Conservation (phyloP, 192 early-diverging fungal genomes). For the Phlyctochytrium arcticum region DNA sequence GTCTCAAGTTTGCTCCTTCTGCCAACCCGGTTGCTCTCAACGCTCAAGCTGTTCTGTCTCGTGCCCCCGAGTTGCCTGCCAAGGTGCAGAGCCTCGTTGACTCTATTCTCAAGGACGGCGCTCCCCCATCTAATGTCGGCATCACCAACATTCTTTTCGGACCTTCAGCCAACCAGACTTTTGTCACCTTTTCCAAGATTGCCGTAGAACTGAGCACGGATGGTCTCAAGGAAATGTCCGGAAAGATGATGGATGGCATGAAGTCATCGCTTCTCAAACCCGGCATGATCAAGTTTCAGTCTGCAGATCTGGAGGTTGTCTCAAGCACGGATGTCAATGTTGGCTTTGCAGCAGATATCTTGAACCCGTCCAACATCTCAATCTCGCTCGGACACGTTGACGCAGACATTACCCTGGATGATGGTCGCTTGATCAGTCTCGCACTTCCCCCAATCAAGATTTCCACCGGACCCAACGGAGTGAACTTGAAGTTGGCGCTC, state of each 20-base stretch:
- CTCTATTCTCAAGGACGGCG: constrained; percentile 13
- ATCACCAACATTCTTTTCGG: constrained; percentile 39
- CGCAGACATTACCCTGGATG: constrained; percentile 11
- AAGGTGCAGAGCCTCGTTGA: constrained; percentile 28
- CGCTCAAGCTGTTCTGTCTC: constrained; percentile 22
- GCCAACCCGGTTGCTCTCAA: constrained; percentile 6
- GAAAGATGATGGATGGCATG: neutral
- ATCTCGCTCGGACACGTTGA: constrained; percentile 23
- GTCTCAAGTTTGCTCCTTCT: constrained; percentile 7
- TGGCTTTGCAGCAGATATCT: constrained; percentile 9
- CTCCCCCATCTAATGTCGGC: constrained; percentile 28
- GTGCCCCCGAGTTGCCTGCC: constrained; percentile 16
- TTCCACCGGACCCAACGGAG: constrained; percentile 8
- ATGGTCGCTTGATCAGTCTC: constrained; percentile 10
- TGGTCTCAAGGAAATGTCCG: constrained; percentile 13
- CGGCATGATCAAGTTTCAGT: constrained; percentile 14
- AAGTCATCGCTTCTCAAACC: constrained; percentile 18
- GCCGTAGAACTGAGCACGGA: constrained; percentile 25
- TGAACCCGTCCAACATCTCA: constrained; percentile 29
- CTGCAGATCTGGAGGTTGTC: constrained; percentile 16
- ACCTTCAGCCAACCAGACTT: constrained; percentile 16
- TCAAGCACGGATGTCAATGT: constrained; percentile 10
- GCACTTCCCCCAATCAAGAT: constrained; percentile 21
- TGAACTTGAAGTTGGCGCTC: constrained; percentile 7
- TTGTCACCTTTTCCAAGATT: constrained; percentile 42